These are phyloP conservation scores for Boletus sp. DNA, from an alignment of 1,284 basidiomycete species.

Conservation along the genomic window DNA sequence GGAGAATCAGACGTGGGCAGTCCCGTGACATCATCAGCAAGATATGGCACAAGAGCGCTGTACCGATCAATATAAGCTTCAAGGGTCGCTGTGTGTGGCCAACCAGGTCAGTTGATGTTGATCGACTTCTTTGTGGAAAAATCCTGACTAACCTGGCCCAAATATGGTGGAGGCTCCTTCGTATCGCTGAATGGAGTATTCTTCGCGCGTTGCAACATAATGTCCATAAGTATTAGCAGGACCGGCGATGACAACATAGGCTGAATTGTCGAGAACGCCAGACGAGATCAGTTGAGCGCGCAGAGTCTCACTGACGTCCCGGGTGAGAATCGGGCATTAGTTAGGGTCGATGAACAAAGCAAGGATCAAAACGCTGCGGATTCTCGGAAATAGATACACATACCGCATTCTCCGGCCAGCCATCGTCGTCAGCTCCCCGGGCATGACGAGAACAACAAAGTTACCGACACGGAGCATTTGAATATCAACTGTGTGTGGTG, in stretches of 20 bases:
- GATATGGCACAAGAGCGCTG: slow-evolving; percentile 57
- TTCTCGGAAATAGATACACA: slow-evolving; percentile 2
- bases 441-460: slow-evolving; percentile 73
- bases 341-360: not conserved
- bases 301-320: slow-evolving; percentile 50
- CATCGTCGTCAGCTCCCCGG: slow-evolving; percentile 66
- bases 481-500: slow-evolving; percentile 70
- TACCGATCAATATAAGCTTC: slow-evolving; percentile 81
- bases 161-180: slow-evolving; percentile 82
- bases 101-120: not conserved
- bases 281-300: slow-evolving; percentile 59
- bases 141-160: slow-evolving; percentile 59
- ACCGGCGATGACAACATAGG: slow-evolving; percentile 73
- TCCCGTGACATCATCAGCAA: slow-evolving; percentile 48
- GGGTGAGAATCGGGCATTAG: not conserved
- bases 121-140: not conserved
- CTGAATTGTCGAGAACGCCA: slow-evolving; percentile 58
- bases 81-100: slow-evolving; percentile 50
- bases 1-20: slow-evolving; percentile 56
- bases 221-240: slow-evolving; percentile 80
- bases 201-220: slow-evolving; percentile 72
- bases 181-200: slow-evolving; percentile 74
- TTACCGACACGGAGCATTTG: slow-evolving; percentile 80
- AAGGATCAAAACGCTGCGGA: slow-evolving; percentile 1
- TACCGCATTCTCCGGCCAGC: slow-evolving; percentile 56